These are phyloP conservation scores for Leptodontidium sp. DNA, from an alignment of 2,329 filamentous ascomycete species.

Conservation along the genomic window DNA sequence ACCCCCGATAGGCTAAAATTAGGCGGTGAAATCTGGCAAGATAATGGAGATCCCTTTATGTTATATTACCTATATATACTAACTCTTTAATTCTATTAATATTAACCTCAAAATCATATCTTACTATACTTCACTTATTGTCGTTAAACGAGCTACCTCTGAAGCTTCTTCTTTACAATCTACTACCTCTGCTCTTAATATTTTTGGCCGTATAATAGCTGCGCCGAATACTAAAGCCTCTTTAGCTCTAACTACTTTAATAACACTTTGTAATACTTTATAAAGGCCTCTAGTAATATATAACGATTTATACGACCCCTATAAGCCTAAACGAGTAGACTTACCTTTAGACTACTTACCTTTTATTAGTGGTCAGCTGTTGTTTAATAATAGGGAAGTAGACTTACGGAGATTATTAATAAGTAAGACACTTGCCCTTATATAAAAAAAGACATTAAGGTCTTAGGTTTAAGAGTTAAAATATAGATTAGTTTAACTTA, in stretches of 20 bases:
- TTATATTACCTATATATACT: no score
- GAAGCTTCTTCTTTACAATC: no score
- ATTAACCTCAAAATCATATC: no score
- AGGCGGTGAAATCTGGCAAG: no score
- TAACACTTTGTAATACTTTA: neutral
- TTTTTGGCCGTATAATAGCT: no score
- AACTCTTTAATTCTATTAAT: no score
- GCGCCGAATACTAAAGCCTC: no score
- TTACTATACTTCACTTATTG: no score
- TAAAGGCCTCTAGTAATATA: neutral
- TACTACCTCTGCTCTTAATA: no score
- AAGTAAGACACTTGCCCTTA: neutral
- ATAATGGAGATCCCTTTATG: no score
- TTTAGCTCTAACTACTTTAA: neutral
- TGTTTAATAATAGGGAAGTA: neutral
- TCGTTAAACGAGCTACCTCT: no score
- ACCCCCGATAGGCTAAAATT: no score
- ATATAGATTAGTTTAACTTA: neutral
- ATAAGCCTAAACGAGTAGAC: neutral
- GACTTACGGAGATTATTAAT: neutral
- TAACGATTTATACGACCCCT: neutral
- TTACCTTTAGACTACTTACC: neutral
- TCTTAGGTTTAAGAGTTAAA: neutral
- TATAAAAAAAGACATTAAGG: neutral
- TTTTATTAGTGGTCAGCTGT: neutral